These are phyloP conservation scores for Venturia effusa DNA, from an alignment of 2,329 filamentous ascomycete genomes.

Conservation along the genomic window DNA sequence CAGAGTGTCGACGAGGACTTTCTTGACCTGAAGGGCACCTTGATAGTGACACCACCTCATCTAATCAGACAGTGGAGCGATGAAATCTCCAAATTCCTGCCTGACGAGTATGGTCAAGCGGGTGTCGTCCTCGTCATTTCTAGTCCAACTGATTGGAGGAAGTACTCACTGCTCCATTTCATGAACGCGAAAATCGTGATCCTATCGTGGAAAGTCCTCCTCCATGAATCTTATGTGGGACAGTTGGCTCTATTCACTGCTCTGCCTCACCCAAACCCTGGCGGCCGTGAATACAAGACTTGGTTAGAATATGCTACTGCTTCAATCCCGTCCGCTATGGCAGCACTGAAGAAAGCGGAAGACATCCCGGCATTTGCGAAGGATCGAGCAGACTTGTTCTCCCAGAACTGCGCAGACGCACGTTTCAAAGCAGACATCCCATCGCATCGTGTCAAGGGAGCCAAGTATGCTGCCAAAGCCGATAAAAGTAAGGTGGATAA, in stretches of 20 bases:
- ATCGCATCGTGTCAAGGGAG: conserved; percentile 27
- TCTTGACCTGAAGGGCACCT: conserved; percentile 42
- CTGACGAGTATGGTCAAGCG: conserved; percentile 17
- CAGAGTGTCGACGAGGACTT: conserved; percentile 17
- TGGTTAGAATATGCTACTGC: background rate
- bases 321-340: background rate
- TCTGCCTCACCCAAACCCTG: background rate
- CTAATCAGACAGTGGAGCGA: conserved; percentile 47
- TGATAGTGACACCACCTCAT: conserved; percentile 47
- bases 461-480: conserved; percentile 17
- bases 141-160: conserved; percentile 27
- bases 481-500: background rate
- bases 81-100: conserved; percentile 43
- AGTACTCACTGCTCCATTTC: conserved; percentile 34
- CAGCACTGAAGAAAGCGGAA: background rate
- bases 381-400: background rate
- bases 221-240: conserved; percentile 35
- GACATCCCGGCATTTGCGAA: background rate
- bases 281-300: background rate
- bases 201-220: conserved; percentile 40
- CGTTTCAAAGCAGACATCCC: conserved; percentile 28
- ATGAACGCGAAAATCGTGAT: conserved; percentile 44
- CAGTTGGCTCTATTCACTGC: background rate
- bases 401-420: conserved; percentile 15
- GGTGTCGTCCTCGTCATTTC: conserved; percentile 35